Evolutionary conservation across 345 rosid genomes (phyloP).

Genomic region (Iberis pinnata): DNA sequence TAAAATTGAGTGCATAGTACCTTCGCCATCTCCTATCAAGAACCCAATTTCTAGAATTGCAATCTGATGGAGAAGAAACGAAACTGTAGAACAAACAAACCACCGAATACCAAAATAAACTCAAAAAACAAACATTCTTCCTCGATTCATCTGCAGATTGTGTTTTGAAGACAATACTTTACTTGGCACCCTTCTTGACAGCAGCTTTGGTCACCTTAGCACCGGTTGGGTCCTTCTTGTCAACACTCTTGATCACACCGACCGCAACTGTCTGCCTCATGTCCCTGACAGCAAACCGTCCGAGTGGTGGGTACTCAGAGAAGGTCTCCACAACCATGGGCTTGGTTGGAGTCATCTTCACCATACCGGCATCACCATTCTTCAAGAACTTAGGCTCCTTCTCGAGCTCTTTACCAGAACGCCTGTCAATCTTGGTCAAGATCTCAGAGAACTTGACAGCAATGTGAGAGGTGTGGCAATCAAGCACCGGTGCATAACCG

Average conservation of each 20-base stretch:
- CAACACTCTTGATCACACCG: slow-evolving; percentile 71
- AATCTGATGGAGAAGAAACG: slow-evolving; percentile 3
- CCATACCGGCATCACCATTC: slow-evolving; percentile 72
- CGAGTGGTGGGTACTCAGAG: slow-evolving; percentile 65
- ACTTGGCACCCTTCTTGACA: slow-evolving; percentile 68
- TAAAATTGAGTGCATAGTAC: too few species aligned
- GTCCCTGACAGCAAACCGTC: slow-evolving; percentile 82
- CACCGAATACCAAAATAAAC: not conserved
- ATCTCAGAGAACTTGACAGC: slow-evolving; percentile 67
- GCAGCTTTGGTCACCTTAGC: slow-evolving; percentile 85
- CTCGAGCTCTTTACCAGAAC: slow-evolving; percentile 67
- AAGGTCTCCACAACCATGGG: slow-evolving; percentile 91
- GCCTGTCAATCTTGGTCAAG: slow-evolving; percentile 55
- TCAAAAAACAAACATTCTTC: not conserved
- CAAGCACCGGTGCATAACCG: slow-evolving; percentile 76
- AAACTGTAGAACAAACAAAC: not conserved
- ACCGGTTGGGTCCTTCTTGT: slow-evolving; percentile 67
- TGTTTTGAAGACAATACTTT: slow-evolving; percentile 13
- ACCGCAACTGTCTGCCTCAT: slow-evolving; percentile 91
- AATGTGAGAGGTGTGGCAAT: slow-evolving; percentile 80
- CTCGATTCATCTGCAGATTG: slow-evolving; percentile 7
- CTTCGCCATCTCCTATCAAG: slow-evolving; percentile 30
- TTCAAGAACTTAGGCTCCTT: slow-evolving; percentile 79
- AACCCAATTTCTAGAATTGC: slow-evolving; percentile 22
- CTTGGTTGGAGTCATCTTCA: slow-evolving; percentile 81